Percentiles rank a stretch among this genome's conserved stretches.
Conservation (phyloP, 169 alveolate genomes). For the Plasmodium relictum region DNA sequence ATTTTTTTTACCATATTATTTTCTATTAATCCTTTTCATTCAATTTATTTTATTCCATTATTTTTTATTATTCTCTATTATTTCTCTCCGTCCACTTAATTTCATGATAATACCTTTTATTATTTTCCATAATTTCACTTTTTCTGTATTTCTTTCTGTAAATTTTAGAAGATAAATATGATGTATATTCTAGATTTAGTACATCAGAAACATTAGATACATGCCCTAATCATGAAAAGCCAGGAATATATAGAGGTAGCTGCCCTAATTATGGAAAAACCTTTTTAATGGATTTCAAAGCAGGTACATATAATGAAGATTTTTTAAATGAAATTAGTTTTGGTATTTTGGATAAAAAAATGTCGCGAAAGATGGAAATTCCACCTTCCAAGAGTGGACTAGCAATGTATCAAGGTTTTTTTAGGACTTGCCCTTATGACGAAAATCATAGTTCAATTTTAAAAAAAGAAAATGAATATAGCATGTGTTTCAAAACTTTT, state of each 20-base stretch:
- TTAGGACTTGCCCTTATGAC: constrained; percentile 52
- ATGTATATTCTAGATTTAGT: constrained; percentile 3
- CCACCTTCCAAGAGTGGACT: constrained; percentile 50
- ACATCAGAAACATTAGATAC: constrained; percentile 3
- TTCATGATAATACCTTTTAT: too few species aligned
- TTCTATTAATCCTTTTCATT: too few species aligned
- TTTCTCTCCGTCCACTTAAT: too few species aligned
- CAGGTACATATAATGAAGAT: constrained; percentile 49
- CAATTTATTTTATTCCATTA: too few species aligned
- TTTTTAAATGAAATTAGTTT: constrained; percentile 57
- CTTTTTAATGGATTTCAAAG: constrained; percentile 28
- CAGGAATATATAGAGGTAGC: constrained; percentile 27
- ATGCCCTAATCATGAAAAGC: constrained; percentile 30
- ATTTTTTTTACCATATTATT: too few species aligned
- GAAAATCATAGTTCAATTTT: constrained; percentile 30
- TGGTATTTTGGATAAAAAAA: constrained; percentile 54
- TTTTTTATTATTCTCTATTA: too few species aligned
- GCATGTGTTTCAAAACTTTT: constrained; percentile 43
- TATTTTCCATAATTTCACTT: too few species aligned
- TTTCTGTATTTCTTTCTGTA: neutral
- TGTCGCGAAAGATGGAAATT: constrained; percentile 20
- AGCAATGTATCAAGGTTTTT: constrained; percentile 68
- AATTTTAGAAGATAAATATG: constrained; percentile 24
- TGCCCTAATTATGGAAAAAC: constrained; percentile 74
- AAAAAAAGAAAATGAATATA: constrained; percentile 57